Conservation (phyloP, 176 grass and related monocot genomes). For the Oryza nivara region DNA sequence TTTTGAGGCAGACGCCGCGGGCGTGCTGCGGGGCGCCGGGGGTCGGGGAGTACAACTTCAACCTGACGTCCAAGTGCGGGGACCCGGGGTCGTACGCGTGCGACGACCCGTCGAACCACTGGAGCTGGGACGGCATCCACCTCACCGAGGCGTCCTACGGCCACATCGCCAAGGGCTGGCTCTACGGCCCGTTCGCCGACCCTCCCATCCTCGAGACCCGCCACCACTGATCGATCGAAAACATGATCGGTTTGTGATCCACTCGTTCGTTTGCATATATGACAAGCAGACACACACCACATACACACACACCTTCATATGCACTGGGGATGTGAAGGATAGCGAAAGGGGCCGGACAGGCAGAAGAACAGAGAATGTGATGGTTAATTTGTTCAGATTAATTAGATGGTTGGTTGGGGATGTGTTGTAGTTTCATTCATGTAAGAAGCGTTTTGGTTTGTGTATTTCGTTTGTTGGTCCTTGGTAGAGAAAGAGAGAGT, state of each 20-base stretch:
- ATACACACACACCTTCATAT: neutral
- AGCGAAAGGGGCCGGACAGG: neutral
- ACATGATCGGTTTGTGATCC: no score
- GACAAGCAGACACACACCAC: no score
- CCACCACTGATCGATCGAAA: neutral
- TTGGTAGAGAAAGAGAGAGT: neutral
- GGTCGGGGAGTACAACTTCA: constrained; percentile 66
- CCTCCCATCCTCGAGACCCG: constrained; percentile 51
- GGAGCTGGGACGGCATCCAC: constrained; percentile 78
- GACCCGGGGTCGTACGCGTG: constrained; percentile 50
- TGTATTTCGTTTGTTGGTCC: constrained; percentile 13
- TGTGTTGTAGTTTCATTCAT: neutral
- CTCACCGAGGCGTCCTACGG: constrained; percentile 64
- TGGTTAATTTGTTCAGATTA: constrained; percentile 25
- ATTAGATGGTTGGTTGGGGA: constrained; percentile 29
- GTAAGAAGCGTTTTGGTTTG: neutral
- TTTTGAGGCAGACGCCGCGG: constrained; percentile 55
- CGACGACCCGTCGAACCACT: constrained; percentile 59
- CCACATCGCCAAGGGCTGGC: constrained; percentile 79
- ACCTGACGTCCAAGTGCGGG: constrained; percentile 67
- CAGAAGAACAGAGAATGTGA: neutral
- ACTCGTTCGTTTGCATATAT: neutral
- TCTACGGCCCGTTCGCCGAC: constrained; percentile 74
- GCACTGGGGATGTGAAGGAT: neutral
- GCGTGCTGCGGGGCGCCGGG: constrained; percentile 67